A percentile compares a stretch with the other conserved stretches of the same genome.
These are phyloP conservation scores for Avena atlantica DNA, from an alignment of 176 grass and related monocot species.

Conservation along the genomic window DNA sequence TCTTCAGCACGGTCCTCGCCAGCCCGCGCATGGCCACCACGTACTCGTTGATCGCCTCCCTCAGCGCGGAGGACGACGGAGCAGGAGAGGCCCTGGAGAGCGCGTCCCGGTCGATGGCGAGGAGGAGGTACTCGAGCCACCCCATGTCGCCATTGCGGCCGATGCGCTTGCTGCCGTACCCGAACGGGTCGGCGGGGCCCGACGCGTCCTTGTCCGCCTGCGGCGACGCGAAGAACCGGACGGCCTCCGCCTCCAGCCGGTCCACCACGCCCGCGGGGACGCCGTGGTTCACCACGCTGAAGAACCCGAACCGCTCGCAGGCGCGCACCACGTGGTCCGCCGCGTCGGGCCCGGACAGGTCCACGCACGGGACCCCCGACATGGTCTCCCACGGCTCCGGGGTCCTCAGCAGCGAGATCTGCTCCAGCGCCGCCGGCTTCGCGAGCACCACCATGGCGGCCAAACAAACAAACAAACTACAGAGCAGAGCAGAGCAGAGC, in stretches of 20 bases:
- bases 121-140: constrained; percentile 92
- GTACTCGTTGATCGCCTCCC: constrained; percentile 62
- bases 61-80: constrained; percentile 28
- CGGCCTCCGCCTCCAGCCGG: constrained; percentile 57
- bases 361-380: constrained; percentile 50
- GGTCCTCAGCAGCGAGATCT: constrained; percentile 58
- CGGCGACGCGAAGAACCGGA: constrained; percentile 63
- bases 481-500: neutral
- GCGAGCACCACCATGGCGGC: constrained; percentile 69
- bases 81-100: constrained; percentile 1
- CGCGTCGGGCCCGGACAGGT: constrained; percentile 44
- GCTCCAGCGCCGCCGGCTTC: constrained; percentile 52
- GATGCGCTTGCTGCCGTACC: constrained; percentile 75
- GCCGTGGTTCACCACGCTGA: constrained; percentile 67
- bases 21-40: constrained; percentile 50
- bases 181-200: constrained; percentile 53
- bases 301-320: constrained; percentile 68
- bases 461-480: neutral
- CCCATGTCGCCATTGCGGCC: constrained; percentile 77
- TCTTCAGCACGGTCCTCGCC: constrained; percentile 56
- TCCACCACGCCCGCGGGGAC: constrained; percentile 40
- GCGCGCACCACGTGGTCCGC: constrained; percentile 49
- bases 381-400: constrained; percentile 24
- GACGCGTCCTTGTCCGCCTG: constrained; percentile 66
- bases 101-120: constrained; percentile 47